Evolutionary conservation across 2,329 filamentous ascomycete species (phyloP).

Genomic region (Trichoderma sp.): DNA sequence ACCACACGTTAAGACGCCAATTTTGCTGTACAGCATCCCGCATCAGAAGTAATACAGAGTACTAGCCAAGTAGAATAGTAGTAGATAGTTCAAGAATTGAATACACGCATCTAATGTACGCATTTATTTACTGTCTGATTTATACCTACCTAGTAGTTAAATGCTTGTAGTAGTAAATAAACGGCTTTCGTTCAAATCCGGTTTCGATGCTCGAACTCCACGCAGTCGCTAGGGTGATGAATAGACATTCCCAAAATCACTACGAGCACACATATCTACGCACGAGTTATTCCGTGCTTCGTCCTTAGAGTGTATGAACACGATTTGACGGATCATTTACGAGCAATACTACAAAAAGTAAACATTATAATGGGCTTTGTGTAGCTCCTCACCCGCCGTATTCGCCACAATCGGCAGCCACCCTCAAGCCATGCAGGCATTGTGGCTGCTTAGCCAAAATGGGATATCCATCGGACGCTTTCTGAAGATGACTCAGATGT

Average conservation of each 20-base stretch:
- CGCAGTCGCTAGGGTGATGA: neutral
- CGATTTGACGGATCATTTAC: neutral
- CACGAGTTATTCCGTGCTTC: no score
- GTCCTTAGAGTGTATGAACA: neutral
- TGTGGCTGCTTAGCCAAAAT: neutral
- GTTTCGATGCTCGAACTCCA: neutral
- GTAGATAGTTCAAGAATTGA: neutral
- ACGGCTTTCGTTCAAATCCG: neutral
- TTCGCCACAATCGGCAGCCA: neutral
- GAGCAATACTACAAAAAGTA: neutral
- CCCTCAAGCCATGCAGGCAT: neutral
- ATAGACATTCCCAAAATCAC: neutral
- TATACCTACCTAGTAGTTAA: neutral
- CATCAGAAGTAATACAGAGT: neutral
- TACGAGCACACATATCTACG: neutral
- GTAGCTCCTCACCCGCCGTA: neutral
- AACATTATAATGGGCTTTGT: neutral
- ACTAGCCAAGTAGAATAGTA: neutral
- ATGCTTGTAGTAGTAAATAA: neutral
- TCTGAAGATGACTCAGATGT: neutral
- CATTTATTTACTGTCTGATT: neutral
- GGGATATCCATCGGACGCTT: neutral
- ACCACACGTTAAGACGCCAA: neutral
- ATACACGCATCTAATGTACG: neutral
- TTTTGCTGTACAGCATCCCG: neutral